Evolutionary conservation across 805 yeast genomes (phyloP).

Genomic region (Yamadazyma philogaea): DNA sequence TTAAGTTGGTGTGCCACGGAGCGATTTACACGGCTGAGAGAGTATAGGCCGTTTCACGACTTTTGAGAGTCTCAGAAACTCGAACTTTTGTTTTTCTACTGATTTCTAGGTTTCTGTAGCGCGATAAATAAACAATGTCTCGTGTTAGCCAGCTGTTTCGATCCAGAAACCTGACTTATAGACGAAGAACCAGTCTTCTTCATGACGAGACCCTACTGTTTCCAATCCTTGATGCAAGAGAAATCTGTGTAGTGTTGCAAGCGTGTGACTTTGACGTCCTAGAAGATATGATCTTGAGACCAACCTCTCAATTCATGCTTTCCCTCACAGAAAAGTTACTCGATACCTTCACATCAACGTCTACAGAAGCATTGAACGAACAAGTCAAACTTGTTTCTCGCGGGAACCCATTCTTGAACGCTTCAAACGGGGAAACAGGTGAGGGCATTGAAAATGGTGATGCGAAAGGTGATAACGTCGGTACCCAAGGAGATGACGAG

Average conservation of each 20-base stretch:
- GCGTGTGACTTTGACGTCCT: slow-evolving; percentile 60
- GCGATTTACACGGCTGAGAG: slow-evolving; percentile 93
- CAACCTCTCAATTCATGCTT: slow-evolving; percentile 54
- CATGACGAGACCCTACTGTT: slow-evolving; percentile 32
- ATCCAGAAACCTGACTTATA: slow-evolving; percentile 21
- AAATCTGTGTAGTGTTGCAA: slow-evolving; percentile 55
- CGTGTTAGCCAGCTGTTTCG: slow-evolving; percentile 31
- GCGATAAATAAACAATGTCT: slow-evolving; percentile 21
- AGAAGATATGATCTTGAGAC: slow-evolving; percentile 57
- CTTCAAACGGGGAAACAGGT: background rate
- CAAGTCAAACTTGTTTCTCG: background rate
- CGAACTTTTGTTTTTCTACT: background rate
- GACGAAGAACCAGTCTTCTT: slow-evolving; percentile 17
- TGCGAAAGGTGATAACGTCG: slow-evolving; percentile 6
- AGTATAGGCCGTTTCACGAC: slow-evolving; percentile 35
- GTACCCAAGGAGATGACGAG: background rate
- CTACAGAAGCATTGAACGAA: slow-evolving; percentile 17
- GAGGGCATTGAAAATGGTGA: slow-evolving; percentile 28
- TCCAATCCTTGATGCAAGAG: slow-evolving; percentile 59
- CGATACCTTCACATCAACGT: slow-evolving; percentile 57
- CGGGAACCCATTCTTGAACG: background rate
- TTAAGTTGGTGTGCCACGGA: slow-evolving; percentile 76
- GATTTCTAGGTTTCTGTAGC: slow-evolving; percentile 1
- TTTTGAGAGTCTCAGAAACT: background rate
- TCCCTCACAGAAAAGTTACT: slow-evolving; percentile 58